A percentile compares a stretch with the other conserved stretches of the same genome.
phyloP scores from a whole-genome alignment of 2,329 filamentous ascomycete species.

The Lecanoromycetidae sp. region DNA sequence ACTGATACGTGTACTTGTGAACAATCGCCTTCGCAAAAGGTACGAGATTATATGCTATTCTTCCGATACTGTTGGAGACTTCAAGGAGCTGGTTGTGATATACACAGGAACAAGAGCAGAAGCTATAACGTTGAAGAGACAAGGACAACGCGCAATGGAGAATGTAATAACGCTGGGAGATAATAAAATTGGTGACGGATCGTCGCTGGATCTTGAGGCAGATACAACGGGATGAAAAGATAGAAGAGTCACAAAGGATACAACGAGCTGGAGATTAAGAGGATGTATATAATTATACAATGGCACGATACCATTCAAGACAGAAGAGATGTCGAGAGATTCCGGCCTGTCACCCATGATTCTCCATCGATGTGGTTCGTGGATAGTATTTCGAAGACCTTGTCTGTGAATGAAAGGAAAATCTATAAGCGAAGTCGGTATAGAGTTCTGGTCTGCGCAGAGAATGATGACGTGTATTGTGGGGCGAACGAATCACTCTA shows the following conservation, averaged over 20 bases:
- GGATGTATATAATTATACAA: neutral
- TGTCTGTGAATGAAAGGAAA: too few relatives aligned
- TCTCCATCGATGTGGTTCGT: too few relatives aligned
- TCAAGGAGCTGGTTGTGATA: conserved; percentile 83
- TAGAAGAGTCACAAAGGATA: neutral
- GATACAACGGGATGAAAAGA: conserved; percentile 24
- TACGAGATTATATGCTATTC: conserved; percentile 80
- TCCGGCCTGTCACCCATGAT: too few relatives aligned
- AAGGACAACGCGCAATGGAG: conserved; percentile 86
- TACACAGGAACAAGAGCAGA: conserved; percentile 77
- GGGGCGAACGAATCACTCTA: too few relatives aligned
- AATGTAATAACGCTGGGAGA: conserved; percentile 76
- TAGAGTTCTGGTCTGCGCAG: too few relatives aligned
- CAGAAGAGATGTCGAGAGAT: too few relatives aligned
- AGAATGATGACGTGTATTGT: too few relatives aligned
- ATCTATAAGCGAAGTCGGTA: too few relatives aligned
- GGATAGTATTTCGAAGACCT: too few relatives aligned
- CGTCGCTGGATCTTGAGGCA: conserved; percentile 42
- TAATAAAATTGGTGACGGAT: conserved; percentile 82
- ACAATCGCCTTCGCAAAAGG: conserved; percentile 88
- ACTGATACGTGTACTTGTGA: conserved; percentile 54
- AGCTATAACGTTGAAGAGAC: conserved; percentile 81
- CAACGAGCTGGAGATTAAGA: neutral
- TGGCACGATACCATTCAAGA: too few relatives aligned
- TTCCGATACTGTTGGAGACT: conserved; percentile 68